Base-by-base conservation (phyloP, 1,284 basidiomycete genomes). In the Phenoliferia sp. region DNA sequence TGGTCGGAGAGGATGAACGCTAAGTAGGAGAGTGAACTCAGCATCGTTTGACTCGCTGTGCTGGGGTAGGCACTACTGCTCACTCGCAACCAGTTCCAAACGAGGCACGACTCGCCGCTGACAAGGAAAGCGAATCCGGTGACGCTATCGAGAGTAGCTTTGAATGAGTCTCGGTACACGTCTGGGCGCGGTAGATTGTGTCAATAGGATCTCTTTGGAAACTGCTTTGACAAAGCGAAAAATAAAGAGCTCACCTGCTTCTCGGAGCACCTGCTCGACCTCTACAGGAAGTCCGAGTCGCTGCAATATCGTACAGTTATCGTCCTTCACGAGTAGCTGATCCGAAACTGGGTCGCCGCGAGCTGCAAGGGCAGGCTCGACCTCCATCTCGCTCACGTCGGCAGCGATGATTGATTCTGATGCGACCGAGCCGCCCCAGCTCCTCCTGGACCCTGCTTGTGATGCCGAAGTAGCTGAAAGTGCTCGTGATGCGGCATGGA, bases 11-110 rank as follows among this genome's bases (percentile, higher is more conserved):
- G 16, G 62, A 29, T 16, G 59, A 44, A 16, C 61, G 72, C 64
- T 70, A 62, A 29, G 22, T 5, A n/a, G 57, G 34, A 17, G 19
- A 12, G 35, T 7, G 55, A 39, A 26, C 17, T 44, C 22, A 44
- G 39, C 39, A 22, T 22, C 22, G 39, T 44, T 44, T 22, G 34
- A 28, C 58, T 9, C 16, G 9, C 19, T 3, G 6, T 19, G 26
- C n/a, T 31, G n/a, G 5, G 7, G 58, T 4, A 29, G 16, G 15
- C 15, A 44, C 15, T 22, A 12, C 39, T 19, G 32, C 70, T 22
- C 32, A 79, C 80, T 64, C 77, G 80, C 15, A 76, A 69, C 69
- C 79, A 81, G 68, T 81, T 81, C 81, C 81, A 82, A 2, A 80
- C 78, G 52, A 78, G 77, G 63, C 78, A 79, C 29, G 65, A 57